phyloP scores from a whole-genome alignment of 2,329 filamentous ascomycete genomes.

The Pseudogymnoascus sp. region DNA sequence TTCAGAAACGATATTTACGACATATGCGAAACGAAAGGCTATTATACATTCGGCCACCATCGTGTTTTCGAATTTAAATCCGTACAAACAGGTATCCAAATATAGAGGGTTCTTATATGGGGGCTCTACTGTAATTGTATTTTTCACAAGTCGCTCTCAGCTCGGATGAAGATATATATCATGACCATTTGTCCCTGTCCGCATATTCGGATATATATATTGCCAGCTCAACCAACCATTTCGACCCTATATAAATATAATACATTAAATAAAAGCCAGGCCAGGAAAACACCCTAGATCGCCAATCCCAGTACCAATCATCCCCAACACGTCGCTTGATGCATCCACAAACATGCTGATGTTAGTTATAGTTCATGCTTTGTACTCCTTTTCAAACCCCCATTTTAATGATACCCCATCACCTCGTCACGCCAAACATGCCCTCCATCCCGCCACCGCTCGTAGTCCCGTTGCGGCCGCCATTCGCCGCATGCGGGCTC shows the following conservation, averaged over 20 bases:
- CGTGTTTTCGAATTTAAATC: not conserved
- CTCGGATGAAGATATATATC: not conserved
- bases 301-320: conserved; percentile 3
- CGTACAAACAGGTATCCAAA: not conserved
- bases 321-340: conserved; percentile 7
- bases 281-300: conserved; percentile 3
- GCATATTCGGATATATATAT: conserved; percentile 5
- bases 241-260: conserved; percentile 8
- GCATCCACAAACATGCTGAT: not conserved
- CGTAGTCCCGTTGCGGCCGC: conserved; percentile 4
- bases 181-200: conserved; percentile 1
- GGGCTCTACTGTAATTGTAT: not conserved
- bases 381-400: conserved; percentile 6
- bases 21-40: not conserved
- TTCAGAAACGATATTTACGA: not conserved
- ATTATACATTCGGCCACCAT: not conserved
- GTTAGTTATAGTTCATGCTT: conserved; percentile 9
- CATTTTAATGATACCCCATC: not conserved
- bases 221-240: not conserved
- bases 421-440: conserved; percentile 11
- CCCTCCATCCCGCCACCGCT: conserved; percentile 10
- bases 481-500: conserved; percentile 17
- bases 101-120: not conserved
- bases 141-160: not conserved
- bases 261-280: conserved; percentile 7